Base-by-base conservation (phyloP, 2,329 filamentous ascomycete genomes). In the Aspergillus hortae region DNA sequence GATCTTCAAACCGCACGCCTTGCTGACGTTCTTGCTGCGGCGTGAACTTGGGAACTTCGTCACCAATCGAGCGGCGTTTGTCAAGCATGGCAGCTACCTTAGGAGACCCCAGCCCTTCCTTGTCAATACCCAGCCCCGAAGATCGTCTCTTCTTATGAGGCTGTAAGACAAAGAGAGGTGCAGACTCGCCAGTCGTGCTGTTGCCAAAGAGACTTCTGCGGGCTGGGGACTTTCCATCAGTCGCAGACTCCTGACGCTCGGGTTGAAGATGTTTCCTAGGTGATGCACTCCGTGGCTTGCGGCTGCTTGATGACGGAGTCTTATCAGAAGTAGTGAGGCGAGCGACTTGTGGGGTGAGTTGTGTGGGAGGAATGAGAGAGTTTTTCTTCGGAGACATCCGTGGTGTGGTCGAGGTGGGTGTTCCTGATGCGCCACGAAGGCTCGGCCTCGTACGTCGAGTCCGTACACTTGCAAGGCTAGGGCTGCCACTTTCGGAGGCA, bases 81-180 rank as follows among this genome's bases (percentile, higher is more conserved):
- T 89, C 87, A 32, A 92, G 79, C 30, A 91, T 77, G 25, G 84
- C 86, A 19, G 87, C 79, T 49, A 92, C 81, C 48, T 83, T 84
- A 4, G 89, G 89, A 1, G 89, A 92, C 6, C 89, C 89, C 49
- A 92, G 79, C 0, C 88, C 89, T 56, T 80, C 74, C 57, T 82
- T 82, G 61, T 90, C 88, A 56, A 83, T 81, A 19, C 88, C 87
- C 55, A 91, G 65, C 0, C 87, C 87, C 12, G 86, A 87, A 14
- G 86, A 80, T 42, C 77, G 76, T 25, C 86, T 61, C 27, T 54
- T 79, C 33, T 65, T 63, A 52, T 82, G 80, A 2, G 86, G 84
- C 3, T 81, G 87, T 6, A 90, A 68, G 11, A 88, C 72, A 46
- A 88, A 78, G 15, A 78, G 81, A 12, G 88, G 87, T 1, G 84